A percentile compares a stretch with the other conserved stretches of the same genome.
Evolutionary conservation across 805 yeast genomes (phyloP).

Genomic region (Suhomyces kilbournensis): DNA sequence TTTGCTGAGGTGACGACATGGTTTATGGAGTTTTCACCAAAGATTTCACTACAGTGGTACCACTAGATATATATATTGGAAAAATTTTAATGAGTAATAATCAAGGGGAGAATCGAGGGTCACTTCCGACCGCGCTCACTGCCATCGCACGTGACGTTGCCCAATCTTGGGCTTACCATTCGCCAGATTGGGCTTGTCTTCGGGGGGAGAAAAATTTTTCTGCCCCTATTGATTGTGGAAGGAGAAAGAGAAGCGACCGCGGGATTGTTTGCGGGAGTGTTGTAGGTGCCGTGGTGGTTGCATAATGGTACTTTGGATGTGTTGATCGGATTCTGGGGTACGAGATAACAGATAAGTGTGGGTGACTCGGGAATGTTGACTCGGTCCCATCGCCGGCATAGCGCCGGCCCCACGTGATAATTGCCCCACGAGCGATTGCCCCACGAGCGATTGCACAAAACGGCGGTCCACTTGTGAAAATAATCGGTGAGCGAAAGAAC

Average conservation of each 20-base stretch:
- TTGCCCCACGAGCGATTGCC: too few species aligned
- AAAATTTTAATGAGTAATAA: slow-evolving; percentile 10
- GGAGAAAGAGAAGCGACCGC: background rate
- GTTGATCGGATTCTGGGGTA: background rate
- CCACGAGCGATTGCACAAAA: too few species aligned
- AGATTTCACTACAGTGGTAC: background rate
- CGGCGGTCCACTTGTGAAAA: too few species aligned
- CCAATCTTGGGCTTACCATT: background rate
- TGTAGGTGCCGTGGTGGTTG: background rate
- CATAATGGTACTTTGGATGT: background rate
- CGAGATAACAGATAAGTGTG: slow-evolving; percentile 1
- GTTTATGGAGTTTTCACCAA: background rate
- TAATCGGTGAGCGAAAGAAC: too few species aligned
- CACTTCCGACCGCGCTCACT: background rate
- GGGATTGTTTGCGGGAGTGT: background rate
- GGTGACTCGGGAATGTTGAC: slow-evolving; percentile 2
- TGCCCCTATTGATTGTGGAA: background rate
- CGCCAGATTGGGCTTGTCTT: background rate
- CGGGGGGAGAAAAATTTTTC: slow-evolving; percentile 2
- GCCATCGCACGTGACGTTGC: slow-evolving; percentile 2
- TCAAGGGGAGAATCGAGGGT: background rate
- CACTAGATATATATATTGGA: slow-evolving; percentile 1
- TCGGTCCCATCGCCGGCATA: background rate
- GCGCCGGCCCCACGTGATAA: background rate
- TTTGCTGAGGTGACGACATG: slow-evolving; percentile 71